These are phyloP conservation scores for Babesia caballi DNA, from an alignment of 169 alveolate genomes.

Conservation along the genomic window DNA sequence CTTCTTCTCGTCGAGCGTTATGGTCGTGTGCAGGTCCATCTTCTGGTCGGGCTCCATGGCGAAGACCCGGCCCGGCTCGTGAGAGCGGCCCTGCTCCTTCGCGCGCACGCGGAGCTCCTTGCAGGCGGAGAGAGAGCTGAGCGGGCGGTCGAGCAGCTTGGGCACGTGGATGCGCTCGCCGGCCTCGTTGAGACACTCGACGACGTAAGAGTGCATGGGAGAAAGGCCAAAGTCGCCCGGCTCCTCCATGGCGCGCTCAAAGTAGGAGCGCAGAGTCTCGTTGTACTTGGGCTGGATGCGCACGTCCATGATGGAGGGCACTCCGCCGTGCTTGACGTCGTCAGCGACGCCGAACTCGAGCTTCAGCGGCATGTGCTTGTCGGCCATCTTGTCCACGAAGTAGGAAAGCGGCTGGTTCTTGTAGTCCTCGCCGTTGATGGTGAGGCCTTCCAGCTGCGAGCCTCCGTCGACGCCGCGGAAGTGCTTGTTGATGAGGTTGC, in stretches of 20 bases:
- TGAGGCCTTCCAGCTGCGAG: slow-evolving; percentile 13
- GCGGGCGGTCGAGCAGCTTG: slow-evolving; percentile 46
- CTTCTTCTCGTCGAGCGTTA: slow-evolving; percentile 24
- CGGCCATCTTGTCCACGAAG: slow-evolving; percentile 11
- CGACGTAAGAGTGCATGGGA: slow-evolving; percentile 56
- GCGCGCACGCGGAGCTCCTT: slow-evolving; percentile 13
- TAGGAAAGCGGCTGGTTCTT: slow-evolving; percentile 20
- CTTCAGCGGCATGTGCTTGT: slow-evolving; percentile 31
- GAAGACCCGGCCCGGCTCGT: slow-evolving; percentile 9
- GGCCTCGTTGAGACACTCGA: slow-evolving; percentile 45
- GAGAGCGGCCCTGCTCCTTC: slow-evolving; percentile 37
- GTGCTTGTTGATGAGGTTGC: slow-evolving; percentile 49
- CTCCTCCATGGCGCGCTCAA: slow-evolving; percentile 54
- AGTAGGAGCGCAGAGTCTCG: slow-evolving; percentile 55
- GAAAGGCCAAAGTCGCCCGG: slow-evolving; percentile 64
- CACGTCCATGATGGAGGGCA: slow-evolving; percentile 26
- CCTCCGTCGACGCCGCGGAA: slow-evolving; percentile 55
- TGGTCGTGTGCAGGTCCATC: slow-evolving; percentile 36
- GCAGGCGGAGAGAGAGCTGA: slow-evolving; percentile 33
- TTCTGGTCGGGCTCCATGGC: slow-evolving; percentile 18
- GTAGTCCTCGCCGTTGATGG: slow-evolving; percentile 41
- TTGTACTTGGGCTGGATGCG: slow-evolving; percentile 59
- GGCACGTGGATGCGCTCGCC: slow-evolving; percentile 44
- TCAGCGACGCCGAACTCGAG: slow-evolving; percentile 35
- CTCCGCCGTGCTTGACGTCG: slow-evolving; percentile 24